Evolutionary conservation across 148 eudicot species (phyloP).

Genomic region (Diospyros kaki): DNA sequence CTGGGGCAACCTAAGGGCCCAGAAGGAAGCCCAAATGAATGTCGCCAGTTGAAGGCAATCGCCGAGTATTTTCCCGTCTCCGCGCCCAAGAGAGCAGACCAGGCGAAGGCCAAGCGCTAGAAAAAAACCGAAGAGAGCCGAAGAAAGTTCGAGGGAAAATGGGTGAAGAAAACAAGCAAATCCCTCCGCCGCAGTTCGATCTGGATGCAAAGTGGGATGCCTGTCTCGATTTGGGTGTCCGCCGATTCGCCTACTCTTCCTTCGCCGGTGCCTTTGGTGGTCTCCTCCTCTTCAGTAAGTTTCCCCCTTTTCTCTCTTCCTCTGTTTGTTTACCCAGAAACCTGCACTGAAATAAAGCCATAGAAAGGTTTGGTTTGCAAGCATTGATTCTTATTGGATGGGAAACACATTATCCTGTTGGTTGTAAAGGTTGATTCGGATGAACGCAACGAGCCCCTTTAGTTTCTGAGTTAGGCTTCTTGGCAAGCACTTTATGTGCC

Average conservation of each 20-base stretch:
- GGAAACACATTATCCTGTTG: too few relatives aligned
- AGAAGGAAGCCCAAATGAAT: too few relatives aligned
- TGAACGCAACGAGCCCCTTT: too few relatives aligned
- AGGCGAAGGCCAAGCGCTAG: too few relatives aligned
- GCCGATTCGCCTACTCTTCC: conserved; percentile 70
- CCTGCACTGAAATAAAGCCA: background rate
- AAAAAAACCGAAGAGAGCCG: background rate
- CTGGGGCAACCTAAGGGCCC: too few relatives aligned
- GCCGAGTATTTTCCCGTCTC: too few relatives aligned
- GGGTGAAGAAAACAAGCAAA: conserved; percentile 44
- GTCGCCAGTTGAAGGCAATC: too few relatives aligned
- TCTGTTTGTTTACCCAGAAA: background rate
- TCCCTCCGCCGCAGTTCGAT: conserved; percentile 38
- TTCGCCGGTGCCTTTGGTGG: conserved; percentile 70
- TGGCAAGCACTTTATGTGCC: too few relatives aligned
- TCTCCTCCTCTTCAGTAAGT: conserved; percentile 80
- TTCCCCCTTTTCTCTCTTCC: background rate
- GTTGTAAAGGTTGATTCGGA: too few relatives aligned
- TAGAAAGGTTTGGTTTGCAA: background rate
- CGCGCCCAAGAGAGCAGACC: too few relatives aligned
- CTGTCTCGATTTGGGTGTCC: conserved; percentile 76
- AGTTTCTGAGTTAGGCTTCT: too few relatives aligned
- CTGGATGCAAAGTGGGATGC: conserved; percentile 84
- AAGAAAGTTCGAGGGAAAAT: conserved; percentile 20
- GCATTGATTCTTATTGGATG: too few relatives aligned